Percentiles rank a stretch among this genome's conserved stretches.
Evolutionary conservation across 495 filamentous ascomycete genomes (phyloP).

Genomic region (Physcia stellaris): DNA sequence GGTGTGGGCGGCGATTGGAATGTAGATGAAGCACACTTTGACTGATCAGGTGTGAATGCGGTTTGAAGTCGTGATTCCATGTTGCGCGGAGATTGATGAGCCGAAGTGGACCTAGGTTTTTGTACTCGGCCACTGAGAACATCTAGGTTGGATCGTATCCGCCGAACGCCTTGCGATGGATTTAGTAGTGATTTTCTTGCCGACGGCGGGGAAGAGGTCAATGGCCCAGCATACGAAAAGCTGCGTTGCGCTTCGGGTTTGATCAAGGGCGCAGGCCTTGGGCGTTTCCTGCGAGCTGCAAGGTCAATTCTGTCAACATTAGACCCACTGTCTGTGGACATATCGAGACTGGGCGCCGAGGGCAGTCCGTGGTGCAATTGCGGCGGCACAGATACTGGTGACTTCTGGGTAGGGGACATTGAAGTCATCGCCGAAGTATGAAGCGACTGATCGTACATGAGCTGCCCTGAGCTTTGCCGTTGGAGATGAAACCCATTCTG

Average conservation of each 20-base stretch:
- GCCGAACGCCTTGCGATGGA: slow-evolving; percentile 30
- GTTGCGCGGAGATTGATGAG: slow-evolving; percentile 40
- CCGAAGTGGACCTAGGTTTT: slow-evolving; percentile 28
- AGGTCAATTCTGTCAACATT: slow-evolving; percentile 24
- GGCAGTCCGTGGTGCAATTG: slow-evolving; percentile 16
- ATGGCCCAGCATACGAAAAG: slow-evolving; percentile 25
- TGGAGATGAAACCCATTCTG: slow-evolving; percentile 13
- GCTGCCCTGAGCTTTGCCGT: slow-evolving; percentile 2
- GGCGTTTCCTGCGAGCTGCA: slow-evolving; percentile 39
- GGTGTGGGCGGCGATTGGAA: slow-evolving; percentile 14
- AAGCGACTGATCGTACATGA: background rate
- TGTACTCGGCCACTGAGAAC: slow-evolving; percentile 37
- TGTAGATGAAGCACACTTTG: slow-evolving; percentile 14
- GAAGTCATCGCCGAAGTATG: background rate
- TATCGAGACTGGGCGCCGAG: slow-evolving; percentile 13
- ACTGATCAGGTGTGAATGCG: slow-evolving; percentile 26
- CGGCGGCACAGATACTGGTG: background rate
- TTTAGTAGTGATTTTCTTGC: slow-evolving; percentile 23
- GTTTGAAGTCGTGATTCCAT: slow-evolving; percentile 32
- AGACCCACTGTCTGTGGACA: background rate
- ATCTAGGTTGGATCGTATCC: slow-evolving; percentile 39
- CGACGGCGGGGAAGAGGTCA: slow-evolving; percentile 28
- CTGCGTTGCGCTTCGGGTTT: slow-evolving; percentile 22
- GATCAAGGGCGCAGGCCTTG: slow-evolving; percentile 38
- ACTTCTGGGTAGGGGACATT: background rate